phyloP scores from a whole-genome alignment of 345 rosid genomes.

The Eucalyptus marginata region DNA sequence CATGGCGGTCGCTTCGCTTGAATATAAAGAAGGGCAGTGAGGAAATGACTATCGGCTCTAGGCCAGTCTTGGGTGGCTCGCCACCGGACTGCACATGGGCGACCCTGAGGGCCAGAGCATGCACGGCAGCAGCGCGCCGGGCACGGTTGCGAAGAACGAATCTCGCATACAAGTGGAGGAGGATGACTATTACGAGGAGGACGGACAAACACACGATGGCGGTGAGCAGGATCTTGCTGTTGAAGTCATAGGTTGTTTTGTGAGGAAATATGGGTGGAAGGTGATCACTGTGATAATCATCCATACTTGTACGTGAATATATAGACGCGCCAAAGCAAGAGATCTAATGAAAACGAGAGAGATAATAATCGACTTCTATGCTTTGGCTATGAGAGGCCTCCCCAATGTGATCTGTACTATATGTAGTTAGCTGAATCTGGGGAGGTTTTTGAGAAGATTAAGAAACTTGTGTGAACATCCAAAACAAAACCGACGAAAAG shows the following conservation, averaged over 20 bases:
- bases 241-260: neutral
- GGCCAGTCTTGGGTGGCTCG: conserved; percentile 23
- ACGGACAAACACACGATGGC: conserved; percentile 25
- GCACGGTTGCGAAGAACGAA: conserved; percentile 19
- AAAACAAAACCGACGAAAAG: neutral
- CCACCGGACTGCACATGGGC: neutral
- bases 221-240: conserved; percentile 30
- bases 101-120: neutral
- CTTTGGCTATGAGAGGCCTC: neutral
- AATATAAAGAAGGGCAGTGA: conserved; percentile 38
- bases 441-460: neutral
- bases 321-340: neutral
- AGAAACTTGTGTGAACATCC: neutral
- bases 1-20: neutral
- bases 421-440: neutral
- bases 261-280: neutral
- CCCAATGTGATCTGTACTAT: neutral
- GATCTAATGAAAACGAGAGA: neutral
- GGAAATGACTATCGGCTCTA: conserved; percentile 30
- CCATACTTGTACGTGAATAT: neutral
- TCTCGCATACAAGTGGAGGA: conserved; percentile 32
- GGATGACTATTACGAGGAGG: conserved; percentile 21
- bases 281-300: neutral
- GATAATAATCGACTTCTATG: neutral
- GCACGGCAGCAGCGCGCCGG: conserved; percentile 4